phyloP scores from a whole-genome alignment of 202 grass and related monocot genomes.

The Setaria italica region DNA sequence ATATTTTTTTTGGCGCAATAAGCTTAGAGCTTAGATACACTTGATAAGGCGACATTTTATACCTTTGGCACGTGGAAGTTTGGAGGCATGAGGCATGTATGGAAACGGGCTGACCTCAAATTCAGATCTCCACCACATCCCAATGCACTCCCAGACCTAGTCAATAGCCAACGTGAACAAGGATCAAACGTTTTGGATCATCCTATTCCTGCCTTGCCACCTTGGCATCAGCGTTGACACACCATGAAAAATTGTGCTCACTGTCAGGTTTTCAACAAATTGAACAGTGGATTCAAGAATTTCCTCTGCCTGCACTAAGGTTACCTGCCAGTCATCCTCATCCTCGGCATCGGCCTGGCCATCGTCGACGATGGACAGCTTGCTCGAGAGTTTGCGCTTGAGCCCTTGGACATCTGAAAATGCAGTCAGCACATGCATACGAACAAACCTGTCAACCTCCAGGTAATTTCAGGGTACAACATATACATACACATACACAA shows the following conservation, averaged over 20 bases:
- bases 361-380: slow-evolving; percentile 28
- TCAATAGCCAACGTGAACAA: not conserved
- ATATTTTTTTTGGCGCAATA: no score
- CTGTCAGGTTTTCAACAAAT: not conserved
- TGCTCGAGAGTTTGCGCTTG: slow-evolving; percentile 70
- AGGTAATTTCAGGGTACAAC: no score
- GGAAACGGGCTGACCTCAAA: slow-evolving; percentile 59
- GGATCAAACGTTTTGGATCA: not conserved
- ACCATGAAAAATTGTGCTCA: not conserved
- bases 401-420: slow-evolving; percentile 62
- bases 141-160: slow-evolving; percentile 57
- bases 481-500: no score
- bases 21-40: no score
- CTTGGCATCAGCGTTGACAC: not conserved
- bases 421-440: not conserved
- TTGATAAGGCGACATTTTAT: not conserved
- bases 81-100: slow-evolving; percentile 55
- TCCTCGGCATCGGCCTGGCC: not conserved
- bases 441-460: not conserved
- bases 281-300: not conserved
- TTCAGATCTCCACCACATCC: slow-evolving; percentile 64
- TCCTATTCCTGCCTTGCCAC: not conserved
- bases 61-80: slow-evolving; percentile 46
- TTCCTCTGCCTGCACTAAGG: no score
- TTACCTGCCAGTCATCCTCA: slow-evolving; percentile 62